A percentile compares a stretch with the other conserved stretches of the same genome.
Conservation (phyloP, 164 flowering plant genomes). For the Magnolia officinalis region DNA sequence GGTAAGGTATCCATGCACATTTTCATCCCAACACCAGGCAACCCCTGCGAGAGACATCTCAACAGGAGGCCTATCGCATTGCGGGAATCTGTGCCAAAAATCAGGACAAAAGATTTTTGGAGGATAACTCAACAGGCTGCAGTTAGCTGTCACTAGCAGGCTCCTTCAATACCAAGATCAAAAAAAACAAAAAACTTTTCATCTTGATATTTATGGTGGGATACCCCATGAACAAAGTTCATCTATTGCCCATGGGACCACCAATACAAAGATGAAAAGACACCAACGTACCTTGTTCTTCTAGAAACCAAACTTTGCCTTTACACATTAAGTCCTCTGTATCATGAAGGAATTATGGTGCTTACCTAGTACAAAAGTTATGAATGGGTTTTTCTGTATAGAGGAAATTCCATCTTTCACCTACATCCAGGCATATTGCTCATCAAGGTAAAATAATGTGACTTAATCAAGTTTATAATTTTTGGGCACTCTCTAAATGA, state of each 20-base stretch:
- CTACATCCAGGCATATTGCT: conserved; percentile 32
- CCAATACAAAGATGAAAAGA: background rate
- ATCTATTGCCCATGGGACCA: background rate
- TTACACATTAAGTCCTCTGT: background rate
- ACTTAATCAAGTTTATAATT: background rate
- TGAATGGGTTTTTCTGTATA: conserved; percentile 43
- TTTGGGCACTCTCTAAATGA: background rate
- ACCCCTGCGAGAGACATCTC: too few relatives aligned
- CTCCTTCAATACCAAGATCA: too few relatives aligned
- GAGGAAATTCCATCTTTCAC: conserved; percentile 29
- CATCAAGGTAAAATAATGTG: background rate
- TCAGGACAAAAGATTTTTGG: too few relatives aligned
- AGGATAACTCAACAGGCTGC: too few relatives aligned
- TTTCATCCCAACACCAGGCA: too few relatives aligned
- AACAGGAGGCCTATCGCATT: too few relatives aligned
- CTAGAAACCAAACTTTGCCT: background rate
- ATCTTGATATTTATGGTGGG: too few relatives aligned
- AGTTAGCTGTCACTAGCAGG: too few relatives aligned
- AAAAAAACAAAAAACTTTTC: too few relatives aligned
- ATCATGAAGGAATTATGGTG: background rate
- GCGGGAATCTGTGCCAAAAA: too few relatives aligned
- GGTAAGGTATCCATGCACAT: too few relatives aligned
- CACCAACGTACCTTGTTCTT: background rate
- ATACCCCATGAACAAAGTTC: too few relatives aligned
- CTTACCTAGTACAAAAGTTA: conserved; percentile 86